Percentiles rank a stretch among this genome's conserved stretches.
phyloP scores from a whole-genome alignment of 306 rosid species.

The Abrus precatorius region DNA sequence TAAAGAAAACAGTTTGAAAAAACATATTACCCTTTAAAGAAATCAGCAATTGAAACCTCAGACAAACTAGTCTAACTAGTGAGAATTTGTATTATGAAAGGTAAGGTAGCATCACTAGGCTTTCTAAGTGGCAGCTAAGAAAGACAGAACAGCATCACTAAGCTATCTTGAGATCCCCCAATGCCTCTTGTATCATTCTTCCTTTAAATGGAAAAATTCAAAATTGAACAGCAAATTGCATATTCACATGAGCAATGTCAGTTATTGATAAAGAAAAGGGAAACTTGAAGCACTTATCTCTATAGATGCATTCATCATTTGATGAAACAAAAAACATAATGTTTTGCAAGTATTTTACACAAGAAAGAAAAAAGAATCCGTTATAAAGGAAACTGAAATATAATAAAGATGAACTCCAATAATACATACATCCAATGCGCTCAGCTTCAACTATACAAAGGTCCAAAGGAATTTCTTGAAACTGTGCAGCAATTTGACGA shows the following conservation, averaged over 20 bases:
- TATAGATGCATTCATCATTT: neutral
- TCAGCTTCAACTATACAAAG: constrained; percentile 95
- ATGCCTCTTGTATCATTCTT: too few relatives aligned
- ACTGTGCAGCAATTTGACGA: constrained; percentile 91
- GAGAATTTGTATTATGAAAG: neutral
- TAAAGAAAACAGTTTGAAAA: neutral
- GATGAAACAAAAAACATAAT: neutral
- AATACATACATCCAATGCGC: constrained; percentile 77
- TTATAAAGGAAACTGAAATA: neutral
- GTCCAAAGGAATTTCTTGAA: constrained; percentile 94
- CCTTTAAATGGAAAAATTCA: too few relatives aligned
- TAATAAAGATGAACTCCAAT: neutral
- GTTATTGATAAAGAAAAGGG: neutral
- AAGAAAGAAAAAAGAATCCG: neutral
- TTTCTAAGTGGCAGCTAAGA: neutral
- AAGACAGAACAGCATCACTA: neutral
- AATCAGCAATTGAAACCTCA: neutral
- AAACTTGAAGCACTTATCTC: neutral
- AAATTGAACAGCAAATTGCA: neutral
- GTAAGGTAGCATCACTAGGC: neutral
- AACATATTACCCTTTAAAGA: neutral
- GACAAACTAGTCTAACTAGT: neutral
- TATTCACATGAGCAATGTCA: neutral
- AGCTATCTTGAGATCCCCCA: too few relatives aligned
- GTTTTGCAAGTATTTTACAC: neutral